Evolutionary conservation across 2,329 filamentous ascomycete species (phyloP), one percentile per base, ranked within the genome.

Genomic region (Madurella fahalii): DNA sequence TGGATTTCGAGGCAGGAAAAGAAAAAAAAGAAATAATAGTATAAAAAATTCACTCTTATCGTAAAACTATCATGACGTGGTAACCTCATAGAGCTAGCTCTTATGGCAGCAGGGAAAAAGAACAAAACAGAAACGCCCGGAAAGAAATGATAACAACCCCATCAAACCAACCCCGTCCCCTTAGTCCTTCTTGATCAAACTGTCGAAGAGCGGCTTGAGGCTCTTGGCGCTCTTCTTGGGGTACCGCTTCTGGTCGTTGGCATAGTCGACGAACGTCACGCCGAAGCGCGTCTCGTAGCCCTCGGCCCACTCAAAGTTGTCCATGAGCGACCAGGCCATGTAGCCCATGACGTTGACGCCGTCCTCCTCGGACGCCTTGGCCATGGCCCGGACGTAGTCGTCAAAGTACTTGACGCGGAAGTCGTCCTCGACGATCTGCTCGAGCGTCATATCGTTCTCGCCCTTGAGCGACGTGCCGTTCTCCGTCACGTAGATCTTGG

Each of bases 251-350:
- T 95, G 90, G 20, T 83, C 85, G 61, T 89, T 82, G 63, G 82
- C 75, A 69, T 94, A 95, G 72, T 95, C 89, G 50, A 95, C 89
- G 68, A 80, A 94, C 7, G 86, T 89, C 53, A 91, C 89, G 25
- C 90, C 90, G 65, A 95, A 95, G 30, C 90, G 81, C 42, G 89
- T 94, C 74, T 89, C 85, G 67, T 93, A 95, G 11, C 90, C 90
- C 69, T 95, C 90, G n/a, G 90, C 88, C 89, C 89, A 93, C 72
- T 93, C 89, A 65, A 93, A 93, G 75, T 93, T 93, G 72, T 95
- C 90, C 80, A 95, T 82, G 60, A 95, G 78, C 69, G 86, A 90
- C 62, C 90, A 95, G 15, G 87, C 90, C 76, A 93, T 83, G 72
- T 94, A 95, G 4, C 85, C 89, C 62, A 80, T 78, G 52, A 93